phyloP scores from a whole-genome alignment of 257 asterid species.

The Petrea volubilis region DNA sequence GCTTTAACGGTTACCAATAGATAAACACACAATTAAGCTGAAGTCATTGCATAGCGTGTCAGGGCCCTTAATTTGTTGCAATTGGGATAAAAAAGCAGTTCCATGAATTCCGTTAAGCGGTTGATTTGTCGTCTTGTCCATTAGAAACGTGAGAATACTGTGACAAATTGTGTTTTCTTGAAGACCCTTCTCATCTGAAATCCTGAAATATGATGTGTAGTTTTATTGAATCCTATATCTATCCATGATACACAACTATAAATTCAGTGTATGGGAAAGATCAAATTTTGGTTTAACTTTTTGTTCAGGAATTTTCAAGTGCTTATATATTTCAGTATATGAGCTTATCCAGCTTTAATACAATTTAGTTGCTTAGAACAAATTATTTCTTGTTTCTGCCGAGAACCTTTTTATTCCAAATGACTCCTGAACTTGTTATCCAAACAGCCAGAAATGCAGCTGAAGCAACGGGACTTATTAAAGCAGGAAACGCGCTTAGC shows the following conservation, averaged over 20 bases:
- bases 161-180: constrained; percentile 4
- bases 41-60: constrained; percentile 25
- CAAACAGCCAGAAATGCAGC: not conserved
- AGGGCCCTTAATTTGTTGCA: constrained; percentile 13
- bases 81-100: constrained; percentile 18
- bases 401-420: constrained; percentile 8
- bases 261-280: not conserved
- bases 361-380: not conserved
- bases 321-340: not conserved
- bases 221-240: not conserved
- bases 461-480: not conserved
- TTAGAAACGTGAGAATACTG: constrained; percentile 13
- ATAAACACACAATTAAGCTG: constrained; percentile 19
- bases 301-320: not conserved
- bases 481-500: not conserved
- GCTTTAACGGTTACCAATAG: constrained; percentile 12
- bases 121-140: constrained; percentile 7
- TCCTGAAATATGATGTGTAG: constrained; percentile 7
- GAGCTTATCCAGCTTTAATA: not conserved
- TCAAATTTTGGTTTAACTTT: not conserved
- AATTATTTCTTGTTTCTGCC: not conserved
- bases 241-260: not conserved
- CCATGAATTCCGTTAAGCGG: constrained; percentile 16
- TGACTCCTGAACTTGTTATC: constrained; percentile 21
- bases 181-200: constrained; percentile 10